A percentile compares a stretch with the other conserved stretches of the same genome.
These are phyloP conservation scores for Cercospora beticola DNA, from an alignment of 2,329 filamentous ascomycete species.

Conservation along the genomic window DNA sequence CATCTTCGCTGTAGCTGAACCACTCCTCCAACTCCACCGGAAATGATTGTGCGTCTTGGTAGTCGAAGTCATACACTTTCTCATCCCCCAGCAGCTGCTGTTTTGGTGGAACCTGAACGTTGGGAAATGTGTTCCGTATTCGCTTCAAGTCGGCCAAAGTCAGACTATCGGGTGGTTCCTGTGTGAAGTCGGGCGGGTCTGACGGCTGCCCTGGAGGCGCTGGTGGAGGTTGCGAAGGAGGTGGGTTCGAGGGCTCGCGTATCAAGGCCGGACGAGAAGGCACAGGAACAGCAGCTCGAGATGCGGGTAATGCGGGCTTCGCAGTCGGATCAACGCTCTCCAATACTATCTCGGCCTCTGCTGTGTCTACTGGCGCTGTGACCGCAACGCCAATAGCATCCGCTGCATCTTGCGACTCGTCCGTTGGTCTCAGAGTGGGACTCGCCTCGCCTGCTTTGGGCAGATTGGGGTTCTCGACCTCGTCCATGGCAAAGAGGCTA, in stretches of 20 bases:
- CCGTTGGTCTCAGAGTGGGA: conserved; percentile 34
- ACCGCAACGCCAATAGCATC: conserved; percentile 12
- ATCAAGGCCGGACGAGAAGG: conserved; percentile 41
- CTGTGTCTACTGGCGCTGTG: conserved; percentile 20
- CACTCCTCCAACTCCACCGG: conserved; percentile 94
- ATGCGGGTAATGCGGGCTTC: conserved; percentile 24
- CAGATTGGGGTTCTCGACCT: conserved; percentile 40
- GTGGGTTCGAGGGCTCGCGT: conserved; percentile 44
- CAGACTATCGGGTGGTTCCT: conserved; percentile 45
- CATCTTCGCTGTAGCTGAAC: conserved; percentile 89
- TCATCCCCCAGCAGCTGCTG: conserved; percentile 35
- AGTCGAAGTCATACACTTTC: conserved; percentile 72
- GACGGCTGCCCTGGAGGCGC: conserved; percentile 41
- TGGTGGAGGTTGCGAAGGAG: conserved; percentile 46
- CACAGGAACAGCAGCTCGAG: conserved; percentile 19
- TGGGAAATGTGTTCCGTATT: conserved; percentile 47
- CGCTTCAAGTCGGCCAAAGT: conserved; percentile 50
- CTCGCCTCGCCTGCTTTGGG: conserved; percentile 38
- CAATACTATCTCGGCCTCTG: conserved; percentile 21
- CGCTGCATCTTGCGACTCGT: conserved; percentile 23
- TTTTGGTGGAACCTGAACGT: conserved; percentile 36
- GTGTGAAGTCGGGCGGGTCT: conserved; percentile 31
- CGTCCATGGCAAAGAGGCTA: conserved; percentile 34
- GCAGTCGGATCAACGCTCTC: conserved; percentile 19
- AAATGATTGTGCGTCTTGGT: conserved; percentile 57